Evolutionary conservation across 495 filamentous ascomycete species (phyloP), one percentile per base, ranked within the genome.

Genomic region (Xylaria palmicola): DNA sequence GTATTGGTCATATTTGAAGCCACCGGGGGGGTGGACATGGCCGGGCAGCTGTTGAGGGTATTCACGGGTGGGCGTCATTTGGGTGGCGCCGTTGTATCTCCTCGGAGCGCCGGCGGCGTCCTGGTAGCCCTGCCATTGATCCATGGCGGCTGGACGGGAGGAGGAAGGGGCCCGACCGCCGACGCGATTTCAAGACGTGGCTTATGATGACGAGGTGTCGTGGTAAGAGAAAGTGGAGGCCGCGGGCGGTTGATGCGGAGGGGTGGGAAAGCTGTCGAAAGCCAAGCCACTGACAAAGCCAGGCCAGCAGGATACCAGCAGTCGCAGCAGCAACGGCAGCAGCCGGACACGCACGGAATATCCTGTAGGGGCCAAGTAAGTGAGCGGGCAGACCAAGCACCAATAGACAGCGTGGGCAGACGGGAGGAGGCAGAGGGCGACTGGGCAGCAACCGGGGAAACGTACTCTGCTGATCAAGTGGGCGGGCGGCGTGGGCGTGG

Each of bases 1-100:
- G 71, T 90, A 92, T 65, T 85, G 76, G 65, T 93, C 90, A 72
- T 91, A 91, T 56, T 85, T 86, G 75, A 85, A 91, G 65, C 86
- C 84, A 61, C 84, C 81, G 24, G 87, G 85, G 34, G 85, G 80
- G 68, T 88, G 86, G 41, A 77, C 74, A 52, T 79, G 82, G 58
- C 75, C 75, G 70, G 81, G 74, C 71, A 54, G 59, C 72, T 61
- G 59, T 64, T 76, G 72, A 59, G 62, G 64, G 66, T 74, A 80
- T 65, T 80, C 79, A 54, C 76, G 77, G 30, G 70, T 67, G 58
- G 77, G 74, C 48, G 75, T 69, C 71, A 73, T 73, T 56, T 79
- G 77, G 66, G 63, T 74, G 63, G 68, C 73, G 52, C 76, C 75
- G 66, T 82, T 83, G 65, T 79, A 82, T 68, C 79, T 76, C 68